These are phyloP conservation scores for Ajuga chamaepitys DNA, from an alignment of 257 asterid genomes.

Conservation along the genomic window DNA sequence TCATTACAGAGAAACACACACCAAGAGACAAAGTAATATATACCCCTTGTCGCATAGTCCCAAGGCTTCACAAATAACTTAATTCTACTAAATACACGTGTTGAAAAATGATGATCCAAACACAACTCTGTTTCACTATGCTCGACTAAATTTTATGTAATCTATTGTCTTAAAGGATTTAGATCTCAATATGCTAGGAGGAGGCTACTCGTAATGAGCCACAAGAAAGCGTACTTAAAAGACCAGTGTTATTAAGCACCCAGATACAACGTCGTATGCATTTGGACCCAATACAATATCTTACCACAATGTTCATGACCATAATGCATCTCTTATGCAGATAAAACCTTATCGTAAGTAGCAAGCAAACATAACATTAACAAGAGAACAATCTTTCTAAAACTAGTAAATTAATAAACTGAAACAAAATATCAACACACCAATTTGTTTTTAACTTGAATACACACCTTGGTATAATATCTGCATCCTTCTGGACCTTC, in stretches of 20 bases:
- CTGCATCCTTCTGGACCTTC: slow-evolving; percentile 98
- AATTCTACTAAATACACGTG: no score
- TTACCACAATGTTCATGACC: background rate
- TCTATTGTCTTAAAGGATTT: background rate
- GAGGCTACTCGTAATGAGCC: no score
- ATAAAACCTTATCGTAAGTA: no score
- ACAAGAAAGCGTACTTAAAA: background rate
- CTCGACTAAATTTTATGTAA: background rate
- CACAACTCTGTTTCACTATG: no score
- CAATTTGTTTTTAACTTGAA: background rate
- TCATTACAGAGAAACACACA: background rate
- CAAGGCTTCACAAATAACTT: no score
- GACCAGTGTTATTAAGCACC: background rate
- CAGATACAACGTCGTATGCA: background rate
- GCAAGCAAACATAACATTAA: background rate
- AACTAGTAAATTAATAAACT: no score
- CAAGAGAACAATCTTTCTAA: background rate
- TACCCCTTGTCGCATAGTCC: no score
- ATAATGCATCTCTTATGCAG: no score
- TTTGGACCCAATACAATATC: background rate
- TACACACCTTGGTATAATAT: slow-evolving; percentile 83
- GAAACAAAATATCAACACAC: background rate
- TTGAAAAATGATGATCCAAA: background rate
- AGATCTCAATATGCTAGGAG: background rate
- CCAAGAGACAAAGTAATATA: background rate